phyloP scores from a whole-genome alignment of 176 grass and related monocot species.

The Aegilops tauschii region DNA sequence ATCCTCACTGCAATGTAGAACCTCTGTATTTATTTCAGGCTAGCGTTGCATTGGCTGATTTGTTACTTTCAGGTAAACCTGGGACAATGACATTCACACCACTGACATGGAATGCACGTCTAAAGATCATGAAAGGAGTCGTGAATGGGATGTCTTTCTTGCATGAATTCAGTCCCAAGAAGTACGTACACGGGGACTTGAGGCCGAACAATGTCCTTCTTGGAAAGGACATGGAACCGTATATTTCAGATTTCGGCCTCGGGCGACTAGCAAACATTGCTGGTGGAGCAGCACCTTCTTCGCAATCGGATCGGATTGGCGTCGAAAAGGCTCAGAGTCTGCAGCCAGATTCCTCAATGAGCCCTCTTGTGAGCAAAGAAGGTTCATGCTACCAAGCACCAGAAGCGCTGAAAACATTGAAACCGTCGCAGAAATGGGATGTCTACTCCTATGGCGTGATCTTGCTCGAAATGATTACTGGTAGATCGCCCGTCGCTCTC shows the following conservation, averaged over 20 bases:
- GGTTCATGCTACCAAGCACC: slow-evolving; percentile 82
- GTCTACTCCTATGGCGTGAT: slow-evolving; percentile 85
- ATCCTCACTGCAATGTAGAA: not conserved
- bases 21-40: not conserved
- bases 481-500: slow-evolving; percentile 50
- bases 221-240: slow-evolving; percentile 64
- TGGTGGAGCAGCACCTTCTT: slow-evolving; percentile 64
- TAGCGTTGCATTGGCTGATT: not conserved
- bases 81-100: slow-evolving; percentile 53
- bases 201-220: slow-evolving; percentile 87
- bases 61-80: slow-evolving; percentile 55
- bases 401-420: slow-evolving; percentile 73
- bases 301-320: slow-evolving; percentile 48
- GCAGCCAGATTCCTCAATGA: slow-evolving; percentile 57
- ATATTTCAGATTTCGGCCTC: slow-evolving; percentile 88
- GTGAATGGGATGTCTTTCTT: slow-evolving; percentile 72
- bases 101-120: slow-evolving; percentile 59
- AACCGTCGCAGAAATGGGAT: slow-evolving; percentile 99
- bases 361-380: slow-evolving; percentile 63
- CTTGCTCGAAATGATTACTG: slow-evolving; percentile 81
- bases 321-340: slow-evolving; percentile 49
- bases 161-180: slow-evolving; percentile 94
- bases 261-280: slow-evolving; percentile 87
- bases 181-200: slow-evolving; percentile 92
- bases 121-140: slow-evolving; percentile 85